phyloP scores from a whole-genome alignment of 2,329 filamentous ascomycete species.

The Didymella lethalis region DNA sequence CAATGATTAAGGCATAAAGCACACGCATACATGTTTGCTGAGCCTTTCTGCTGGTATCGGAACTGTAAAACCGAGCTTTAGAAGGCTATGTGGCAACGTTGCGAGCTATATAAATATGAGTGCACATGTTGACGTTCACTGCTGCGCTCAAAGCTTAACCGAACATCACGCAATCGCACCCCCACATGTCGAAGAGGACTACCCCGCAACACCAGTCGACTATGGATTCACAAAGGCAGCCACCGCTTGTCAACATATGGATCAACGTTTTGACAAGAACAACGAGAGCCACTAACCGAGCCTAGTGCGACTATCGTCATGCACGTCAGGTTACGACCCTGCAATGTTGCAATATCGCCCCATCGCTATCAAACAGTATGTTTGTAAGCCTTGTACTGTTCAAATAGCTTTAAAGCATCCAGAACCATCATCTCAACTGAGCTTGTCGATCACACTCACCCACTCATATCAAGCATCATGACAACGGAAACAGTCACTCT shows the following conservation, averaged over 20 bases:
- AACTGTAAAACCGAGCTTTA: too few relatives aligned
- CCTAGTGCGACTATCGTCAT: not conserved
- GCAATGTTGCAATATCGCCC: constrained; percentile 15
- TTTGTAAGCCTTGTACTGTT: not conserved
- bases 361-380: not conserved
- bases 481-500: constrained; percentile 29
- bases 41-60: too few relatives aligned
- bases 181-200: constrained; percentile 16
- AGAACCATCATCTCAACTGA: not conserved
- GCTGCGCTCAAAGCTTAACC: not conserved
- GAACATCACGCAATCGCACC: constrained; percentile 15
- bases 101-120: too few relatives aligned
- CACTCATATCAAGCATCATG: constrained; percentile 13
- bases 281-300: constrained; percentile 8
- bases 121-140: too few relatives aligned
- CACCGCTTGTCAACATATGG: not conserved
- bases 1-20: too few relatives aligned
- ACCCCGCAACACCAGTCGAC: constrained; percentile 12
- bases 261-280: constrained; percentile 1
- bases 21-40: too few relatives aligned
- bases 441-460: not conserved
- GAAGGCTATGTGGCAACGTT: too few relatives aligned
- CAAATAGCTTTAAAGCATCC: not conserved
- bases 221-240: not conserved
- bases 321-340: constrained; percentile 4